Base-by-base conservation (phyloP, 225 moss, liverwort and hornwort species). In the Marchantia paleacea region DNA sequence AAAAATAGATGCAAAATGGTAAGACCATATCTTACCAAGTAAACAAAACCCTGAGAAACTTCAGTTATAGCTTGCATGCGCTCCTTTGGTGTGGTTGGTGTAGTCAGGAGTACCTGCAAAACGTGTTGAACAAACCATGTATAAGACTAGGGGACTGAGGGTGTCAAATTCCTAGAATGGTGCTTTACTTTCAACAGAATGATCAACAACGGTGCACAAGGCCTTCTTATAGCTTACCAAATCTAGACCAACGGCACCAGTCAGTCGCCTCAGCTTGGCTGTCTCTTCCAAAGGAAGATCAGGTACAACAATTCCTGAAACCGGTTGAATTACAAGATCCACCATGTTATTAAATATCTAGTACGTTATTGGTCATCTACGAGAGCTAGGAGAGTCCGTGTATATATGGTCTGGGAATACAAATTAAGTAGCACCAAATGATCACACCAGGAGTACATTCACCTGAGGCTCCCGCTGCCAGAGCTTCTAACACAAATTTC, bases 281-380 rank as follows among this genome's bases (percentile, higher is more conserved):
- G 94, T 96, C 85, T 92, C 89, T 85, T 96, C 96, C 55, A 96
- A 88, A 14, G 90, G 91, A 75, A 96, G 79, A 82, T 96, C 94
- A 79, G 96, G 94, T 49, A 96, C 91, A 78, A 94, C 90, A 51
- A 96, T 83, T 61, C 96, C 94, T 96, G 82, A 75, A 78, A 78
- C 48, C 49, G 1, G 14, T 24, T 47, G 8, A 52, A 63, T 18
- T 39, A 39, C 39, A 39, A 39, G 5, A 39, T 39, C 39, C 39
- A 13, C 57, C 57, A 58, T 58, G 57, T 13, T 20, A 58, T 1
- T 20, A 58, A 58, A 6, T 13, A 58, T 58, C 20, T 13, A 58
- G 57, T 20, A 58, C 13, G 57, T 8, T 13, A 1, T 58, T 58
- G 57, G 57, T 58, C 57, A 39, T 39, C 39, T 39, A 39, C 39